Base-by-base conservation (phyloP, 1,284 basidiomycete species). In the Malassezia equina region DNA sequence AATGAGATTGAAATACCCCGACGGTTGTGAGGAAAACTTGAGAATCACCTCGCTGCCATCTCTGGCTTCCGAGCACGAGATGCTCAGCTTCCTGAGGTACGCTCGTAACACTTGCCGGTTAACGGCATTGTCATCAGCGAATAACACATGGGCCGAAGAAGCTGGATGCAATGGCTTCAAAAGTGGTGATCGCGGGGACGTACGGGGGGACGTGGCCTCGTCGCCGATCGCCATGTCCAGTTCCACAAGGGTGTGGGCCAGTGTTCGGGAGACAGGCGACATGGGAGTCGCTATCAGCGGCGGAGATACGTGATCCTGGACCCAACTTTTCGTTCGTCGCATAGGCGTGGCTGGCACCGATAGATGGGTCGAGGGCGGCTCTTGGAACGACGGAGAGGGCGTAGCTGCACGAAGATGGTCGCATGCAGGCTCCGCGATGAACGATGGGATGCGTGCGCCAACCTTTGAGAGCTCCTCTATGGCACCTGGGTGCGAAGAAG, bases 401-500 rank as follows among this genome's bases (percentile, higher is more conserved):
- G n/a, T n/a, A n/a, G n/a, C n/a, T n/a, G n/a, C n/a, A n/a, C n/a
- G n/a, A n/a, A n/a, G n/a, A n/a, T n/a, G n/a, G n/a, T n/a, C n/a
- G n/a, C n/a, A n/a, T n/a, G n/a, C n/a, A n/a, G n/a, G n/a, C 28
- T 29, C 28, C 28, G 28, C 28, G 7, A 13, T 32, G 11, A 12
- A 8, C 11, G 31, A 13, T 12, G 31, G 11, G 11, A 32, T 6
- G 31, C 3, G 31, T 12, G 31, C 3, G 31, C 31, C 4, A 13
- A 13, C 5, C 4, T 6, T 12, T 32, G 5, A 3, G 11, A 8
- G 11, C 11, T 12, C 11, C 3, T 12, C 31, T 32, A 13, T 32
- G n/a, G n/a, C n/a, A 32, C 11, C 11, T 3, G 34, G 63, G 42
- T 75, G 73, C 15, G 84, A 75, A 21, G 82, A 81, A 62, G 86